These are phyloP conservation scores for Gracilaria domingensis DNA, from an alignment of 23 red algal genomes.

Conservation along the genomic window DNA sequence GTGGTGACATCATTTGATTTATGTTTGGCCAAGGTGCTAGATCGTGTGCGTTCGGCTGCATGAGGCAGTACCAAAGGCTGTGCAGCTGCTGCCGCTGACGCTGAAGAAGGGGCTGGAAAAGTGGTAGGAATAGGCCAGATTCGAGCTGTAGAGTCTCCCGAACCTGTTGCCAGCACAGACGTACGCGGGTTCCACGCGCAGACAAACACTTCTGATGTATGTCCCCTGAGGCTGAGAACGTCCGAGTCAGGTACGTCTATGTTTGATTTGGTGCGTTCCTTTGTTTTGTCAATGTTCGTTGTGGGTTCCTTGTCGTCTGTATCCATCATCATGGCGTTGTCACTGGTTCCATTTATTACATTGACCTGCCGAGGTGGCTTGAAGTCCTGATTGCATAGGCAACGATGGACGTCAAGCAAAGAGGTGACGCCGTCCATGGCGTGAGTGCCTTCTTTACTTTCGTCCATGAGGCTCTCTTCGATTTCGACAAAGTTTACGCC, in stretches of 20 bases:
- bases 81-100: conserved; percentile 61
- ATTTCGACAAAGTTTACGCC: conserved; percentile 98
- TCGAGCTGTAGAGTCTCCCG: conserved; percentile 91
- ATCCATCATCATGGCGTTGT: conserved; percentile 40
- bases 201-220: conserved; percentile 92
- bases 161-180: conserved; percentile 85
- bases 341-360: conserved; percentile 18
- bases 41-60: conserved; percentile 21
- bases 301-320: conserved; percentile 47
- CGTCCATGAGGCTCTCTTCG: conserved; percentile 78
- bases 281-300: background rate
- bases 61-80: conserved; percentile 72
- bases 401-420: conserved; percentile 84
- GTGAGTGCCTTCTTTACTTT: conserved; percentile 28
- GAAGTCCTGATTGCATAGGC: conserved; percentile 70
- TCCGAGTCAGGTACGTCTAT: conserved; percentile 70
- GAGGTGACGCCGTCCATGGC: conserved; percentile 77
- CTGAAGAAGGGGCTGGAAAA: conserved; percentile 22
- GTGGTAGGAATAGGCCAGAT: conserved; percentile 90
- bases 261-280: background rate
- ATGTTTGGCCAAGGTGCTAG: conserved; percentile 14
- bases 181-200: conserved; percentile 93
- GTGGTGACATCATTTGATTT: conserved; percentile 87
- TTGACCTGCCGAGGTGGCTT: conserved; percentile 18
- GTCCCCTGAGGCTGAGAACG: conserved; percentile 76